These are phyloP conservation scores for Spongiforma sp. DNA, from an alignment of 1,284 basidiomycete species.

Conservation along the genomic window DNA sequence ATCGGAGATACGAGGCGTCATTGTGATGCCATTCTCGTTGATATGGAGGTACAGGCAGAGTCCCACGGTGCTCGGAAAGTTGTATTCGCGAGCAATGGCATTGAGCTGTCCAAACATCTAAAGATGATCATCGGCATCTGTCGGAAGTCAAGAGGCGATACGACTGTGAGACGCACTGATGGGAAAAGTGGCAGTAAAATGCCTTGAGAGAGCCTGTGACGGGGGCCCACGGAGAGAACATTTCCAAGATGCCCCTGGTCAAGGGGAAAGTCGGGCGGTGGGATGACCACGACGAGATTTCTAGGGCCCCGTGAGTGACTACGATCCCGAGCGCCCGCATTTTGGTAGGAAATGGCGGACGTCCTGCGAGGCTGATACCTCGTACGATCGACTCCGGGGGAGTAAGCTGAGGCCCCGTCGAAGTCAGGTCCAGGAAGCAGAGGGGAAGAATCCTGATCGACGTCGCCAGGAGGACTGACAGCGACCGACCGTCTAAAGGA, in stretches of 20 bases:
- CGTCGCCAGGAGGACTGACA: conserved; percentile 57
- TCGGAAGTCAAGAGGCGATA: background rate
- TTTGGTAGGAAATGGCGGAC: conserved; percentile 63
- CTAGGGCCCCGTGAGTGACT: conserved; percentile 50
- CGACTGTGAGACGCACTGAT: conserved; percentile 54
- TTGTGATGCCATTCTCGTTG: conserved; percentile 55
- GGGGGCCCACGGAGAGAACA: conserved; percentile 63
- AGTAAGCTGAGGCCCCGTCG: conserved; percentile 18
- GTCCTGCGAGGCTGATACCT: conserved; percentile 48
- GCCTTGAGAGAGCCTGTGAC: conserved; percentile 66
- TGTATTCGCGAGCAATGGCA: conserved; percentile 80
- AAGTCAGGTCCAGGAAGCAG: conserved; percentile 26
- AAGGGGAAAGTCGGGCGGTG: conserved; percentile 61
- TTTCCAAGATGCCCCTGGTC: conserved; percentile 67
- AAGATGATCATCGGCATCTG: conserved; percentile 4
- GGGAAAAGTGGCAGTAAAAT: conserved; percentile 77
- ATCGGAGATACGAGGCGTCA: conserved; percentile 75
- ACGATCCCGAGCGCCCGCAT: conserved; percentile 54
- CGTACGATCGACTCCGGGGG: conserved; percentile 30
- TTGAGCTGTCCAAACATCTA: conserved; percentile 77
- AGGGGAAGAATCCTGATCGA: conserved; percentile 46
- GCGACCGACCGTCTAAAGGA: conserved; percentile 45
- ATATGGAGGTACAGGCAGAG: conserved; percentile 75
- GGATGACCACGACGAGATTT: conserved; percentile 71
- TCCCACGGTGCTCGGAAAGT: conserved; percentile 75